Evolutionary conservation across 73 alveolate genomes (phyloP).

Genomic region (Paramecium tetraurelia): DNA sequence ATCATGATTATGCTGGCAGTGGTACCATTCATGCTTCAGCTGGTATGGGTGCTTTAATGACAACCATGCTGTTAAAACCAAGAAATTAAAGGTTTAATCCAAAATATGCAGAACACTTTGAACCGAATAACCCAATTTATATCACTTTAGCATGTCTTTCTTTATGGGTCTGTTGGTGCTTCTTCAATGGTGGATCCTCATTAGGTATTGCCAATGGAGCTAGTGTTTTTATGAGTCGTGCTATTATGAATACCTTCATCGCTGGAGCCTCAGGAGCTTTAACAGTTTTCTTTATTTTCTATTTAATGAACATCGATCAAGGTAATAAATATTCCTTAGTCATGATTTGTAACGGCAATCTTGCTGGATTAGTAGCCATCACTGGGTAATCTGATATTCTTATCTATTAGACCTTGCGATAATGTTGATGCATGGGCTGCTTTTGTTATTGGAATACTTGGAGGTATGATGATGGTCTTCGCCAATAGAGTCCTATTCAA

Average conservation of each 20-base stretch:
- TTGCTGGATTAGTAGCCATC: slow-evolving; percentile 67
- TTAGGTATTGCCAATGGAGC: slow-evolving; percentile 39
- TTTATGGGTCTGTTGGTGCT: slow-evolving; percentile 48
- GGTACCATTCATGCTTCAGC: slow-evolving; percentile 51
- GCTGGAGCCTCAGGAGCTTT: slow-evolving; percentile 53
- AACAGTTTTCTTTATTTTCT: slow-evolving; percentile 32
- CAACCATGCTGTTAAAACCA: slow-evolving; percentile 9
- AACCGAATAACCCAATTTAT: slow-evolving; percentile 44
- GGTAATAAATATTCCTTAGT: slow-evolving; percentile 49
- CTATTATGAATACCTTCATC: slow-evolving; percentile 67
- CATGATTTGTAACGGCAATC: slow-evolving; percentile 60
- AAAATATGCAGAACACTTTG: slow-evolving; percentile 43
- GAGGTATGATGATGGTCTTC: slow-evolving; percentile 49
- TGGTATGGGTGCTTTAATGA: slow-evolving; percentile 48
- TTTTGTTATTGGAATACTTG: slow-evolving; percentile 64
- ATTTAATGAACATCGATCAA: not conserved
- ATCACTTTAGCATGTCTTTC: slow-evolving; percentile 20
- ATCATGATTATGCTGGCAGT: slow-evolving; percentile 48
- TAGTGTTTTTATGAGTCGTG: slow-evolving; percentile 48
- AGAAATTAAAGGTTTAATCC: slow-evolving; percentile 15
- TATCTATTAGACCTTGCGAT: slow-evolving; percentile 36
- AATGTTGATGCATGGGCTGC: slow-evolving; percentile 66
- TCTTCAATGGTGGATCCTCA: slow-evolving; percentile 43
- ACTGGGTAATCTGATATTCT: slow-evolving; percentile 47
- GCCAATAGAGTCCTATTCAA: slow-evolving; percentile 1